These are phyloP conservation scores for Euphorbia peplus DNA, from an alignment of 345 rosid genomes.

Conservation along the genomic window DNA sequence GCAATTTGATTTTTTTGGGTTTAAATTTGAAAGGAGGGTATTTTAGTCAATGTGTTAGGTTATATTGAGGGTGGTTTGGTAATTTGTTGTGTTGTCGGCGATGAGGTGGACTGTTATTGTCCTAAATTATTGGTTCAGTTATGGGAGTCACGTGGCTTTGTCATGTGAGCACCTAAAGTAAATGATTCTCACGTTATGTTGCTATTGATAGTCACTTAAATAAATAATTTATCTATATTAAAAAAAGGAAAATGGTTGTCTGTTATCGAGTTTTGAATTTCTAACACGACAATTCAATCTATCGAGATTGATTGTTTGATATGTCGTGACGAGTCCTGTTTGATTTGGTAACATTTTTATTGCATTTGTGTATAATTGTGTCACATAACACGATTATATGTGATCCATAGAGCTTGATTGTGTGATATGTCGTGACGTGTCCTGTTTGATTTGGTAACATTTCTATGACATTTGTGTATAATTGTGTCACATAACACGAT, in stretches of 20 bases:
- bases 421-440: too few species aligned
- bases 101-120: conserved; percentile 14
- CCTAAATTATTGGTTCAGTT: conserved; percentile 17
- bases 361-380: too few species aligned
- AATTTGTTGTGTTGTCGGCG: conserved; percentile 32
- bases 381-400: too few species aligned
- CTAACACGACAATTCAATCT: too few species aligned
- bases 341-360: neutral
- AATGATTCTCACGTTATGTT: neutral
- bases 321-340: too few species aligned
- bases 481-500: too few species aligned
- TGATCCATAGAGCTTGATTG: too few species aligned
- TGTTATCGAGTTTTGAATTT: too few species aligned
- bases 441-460: neutral
- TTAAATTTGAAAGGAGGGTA: conserved; percentile 9
- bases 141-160: conserved; percentile 42
- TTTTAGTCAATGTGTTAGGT: neutral
- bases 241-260: too few species aligned
- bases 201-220: too few species aligned
- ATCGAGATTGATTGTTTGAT: too few species aligned
- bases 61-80: conserved; percentile 8
- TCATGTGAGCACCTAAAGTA: conserved; percentile 25
- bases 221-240: too few species aligned
- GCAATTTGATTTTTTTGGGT: conserved; percentile 3
- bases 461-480: neutral